phyloP scores from a whole-genome alignment of 139 green algal species.

The Coelastrella sp. region DNA sequence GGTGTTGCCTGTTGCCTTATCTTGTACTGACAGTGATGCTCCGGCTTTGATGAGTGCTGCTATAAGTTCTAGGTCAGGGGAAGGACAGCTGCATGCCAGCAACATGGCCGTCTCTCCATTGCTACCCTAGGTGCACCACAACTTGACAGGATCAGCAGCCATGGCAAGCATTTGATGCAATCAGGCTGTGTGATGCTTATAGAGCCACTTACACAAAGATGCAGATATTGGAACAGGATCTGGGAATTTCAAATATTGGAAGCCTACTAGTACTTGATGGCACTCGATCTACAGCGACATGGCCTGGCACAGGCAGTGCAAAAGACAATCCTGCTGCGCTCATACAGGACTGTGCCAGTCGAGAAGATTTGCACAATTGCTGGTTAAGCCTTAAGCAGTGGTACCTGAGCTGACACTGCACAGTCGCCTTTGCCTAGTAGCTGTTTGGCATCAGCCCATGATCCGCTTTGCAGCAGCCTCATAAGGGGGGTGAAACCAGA shows the following conservation, averaged over 20 bases:
- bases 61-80: slow-evolving; percentile 16
- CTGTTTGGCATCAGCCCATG: slow-evolving; percentile 1
- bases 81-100: background rate
- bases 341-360: too few relatives aligned
- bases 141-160: too few relatives aligned
- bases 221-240: too few relatives aligned
- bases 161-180: too few relatives aligned
- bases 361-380: background rate
- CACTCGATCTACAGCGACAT: too few relatives aligned
- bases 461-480: slow-evolving; percentile 33
- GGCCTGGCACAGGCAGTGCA: too few relatives aligned
- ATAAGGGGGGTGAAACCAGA: slow-evolving; percentile 42
- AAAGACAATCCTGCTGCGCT: too few relatives aligned
- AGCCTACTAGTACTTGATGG: too few relatives aligned
- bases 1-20: slow-evolving; percentile 2
- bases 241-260: too few relatives aligned
- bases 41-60: slow-evolving; percentile 33
- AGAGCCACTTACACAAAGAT: too few relatives aligned
- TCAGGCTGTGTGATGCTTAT: too few relatives aligned
- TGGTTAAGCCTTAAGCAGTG: background rate
- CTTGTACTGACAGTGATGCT: slow-evolving; percentile 8
- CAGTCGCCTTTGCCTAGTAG: slow-evolving; percentile 29
- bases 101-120: slow-evolving; percentile 16
- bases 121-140: too few relatives aligned
- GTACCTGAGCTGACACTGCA: slow-evolving; percentile 1